A percentile compares a stretch with the other conserved stretches of the same genome.
Conservation (phyloP, 2,329 filamentous ascomycete species). For the Botryotinia narcissicola region DNA sequence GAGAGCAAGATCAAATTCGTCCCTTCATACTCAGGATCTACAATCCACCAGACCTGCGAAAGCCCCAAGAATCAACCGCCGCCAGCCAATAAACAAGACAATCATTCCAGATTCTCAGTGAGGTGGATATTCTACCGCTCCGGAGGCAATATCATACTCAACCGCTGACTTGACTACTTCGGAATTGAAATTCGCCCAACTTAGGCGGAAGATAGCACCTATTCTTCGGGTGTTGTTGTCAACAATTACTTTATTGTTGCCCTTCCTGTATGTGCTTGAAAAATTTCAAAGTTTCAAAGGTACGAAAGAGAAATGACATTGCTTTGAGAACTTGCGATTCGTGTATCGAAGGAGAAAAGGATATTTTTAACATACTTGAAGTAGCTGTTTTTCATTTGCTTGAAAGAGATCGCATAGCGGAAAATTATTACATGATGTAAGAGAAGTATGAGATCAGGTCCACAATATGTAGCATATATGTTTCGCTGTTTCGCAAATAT, state of each 20-base stretch:
- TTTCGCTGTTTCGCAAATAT: neutral
- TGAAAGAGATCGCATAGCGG: neutral
- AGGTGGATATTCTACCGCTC: neutral
- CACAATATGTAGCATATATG: neutral
- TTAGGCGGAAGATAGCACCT: neutral
- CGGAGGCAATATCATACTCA: neutral
- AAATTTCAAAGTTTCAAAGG: neutral
- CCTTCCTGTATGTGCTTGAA: neutral
- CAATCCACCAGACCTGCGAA: slow-evolving; percentile 9
- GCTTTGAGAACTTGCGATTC: neutral
- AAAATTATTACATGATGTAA: neutral
- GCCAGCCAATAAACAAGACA: neutral
- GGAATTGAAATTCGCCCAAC: neutral
- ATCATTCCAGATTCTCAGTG: slow-evolving; percentile 23
- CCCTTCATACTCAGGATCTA: neutral
- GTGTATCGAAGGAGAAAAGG: neutral
- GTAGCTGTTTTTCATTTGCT: neutral
- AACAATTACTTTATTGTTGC: neutral
- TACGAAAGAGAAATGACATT: neutral
- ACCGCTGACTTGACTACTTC: neutral
- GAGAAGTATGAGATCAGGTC: neutral
- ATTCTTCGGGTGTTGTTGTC: neutral
- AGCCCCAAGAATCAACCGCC: slow-evolving; percentile 12
- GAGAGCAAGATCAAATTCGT: slow-evolving; percentile 17
- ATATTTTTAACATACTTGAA: neutral